Percentiles rank a stretch among this genome's conserved stretches.
Evolutionary conservation across 805 yeast species (phyloP).

Genomic region (Middelhovenomyces tepae): DNA sequence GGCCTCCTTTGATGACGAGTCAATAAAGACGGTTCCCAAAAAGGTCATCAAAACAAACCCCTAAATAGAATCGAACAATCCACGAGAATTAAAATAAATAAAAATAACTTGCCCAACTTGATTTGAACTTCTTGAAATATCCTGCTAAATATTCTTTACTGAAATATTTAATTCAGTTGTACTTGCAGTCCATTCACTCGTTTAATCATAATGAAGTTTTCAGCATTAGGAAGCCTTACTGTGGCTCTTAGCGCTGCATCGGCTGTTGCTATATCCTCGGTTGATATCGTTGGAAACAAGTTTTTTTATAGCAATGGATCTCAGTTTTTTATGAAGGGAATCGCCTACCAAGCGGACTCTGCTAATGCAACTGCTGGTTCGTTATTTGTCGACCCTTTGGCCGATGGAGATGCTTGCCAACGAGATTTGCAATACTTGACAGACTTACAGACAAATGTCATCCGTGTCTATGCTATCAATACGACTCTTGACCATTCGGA

Average conservation of each 20-base stretch:
- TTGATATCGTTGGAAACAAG: conserved; percentile 62
- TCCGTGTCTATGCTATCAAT: conserved; percentile 83
- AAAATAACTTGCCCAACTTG: too few relatives aligned
- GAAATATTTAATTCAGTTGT: not conserved
- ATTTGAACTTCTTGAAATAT: too few relatives aligned
- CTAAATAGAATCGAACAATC: too few relatives aligned
- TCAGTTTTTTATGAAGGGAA: conserved; percentile 81
- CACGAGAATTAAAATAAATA: too few relatives aligned
- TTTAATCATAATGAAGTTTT: conserved; percentile 19
- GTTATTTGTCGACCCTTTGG: conserved; percentile 63
- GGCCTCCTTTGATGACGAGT: too few relatives aligned
- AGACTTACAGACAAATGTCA: conserved; percentile 61
- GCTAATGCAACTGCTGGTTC: conserved; percentile 52
- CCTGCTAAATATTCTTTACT: too few relatives aligned
- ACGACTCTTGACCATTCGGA: conserved; percentile 60
- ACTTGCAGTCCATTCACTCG: not conserved
- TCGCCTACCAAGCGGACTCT: conserved; percentile 74
- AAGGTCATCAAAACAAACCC: too few relatives aligned
- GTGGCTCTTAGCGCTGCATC: conserved; percentile 1
- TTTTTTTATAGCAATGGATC: conserved; percentile 67
- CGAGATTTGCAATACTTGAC: conserved; percentile 76
- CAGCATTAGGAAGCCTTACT: conserved; percentile 12
- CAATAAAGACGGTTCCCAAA: too few relatives aligned
- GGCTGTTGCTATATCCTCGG: conserved; percentile 7
- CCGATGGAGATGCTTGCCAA: conserved; percentile 57